Evolutionary conservation across 2,329 filamentous ascomycete genomes (phyloP).

Genomic region (Pseudovirgaria hyperparasitica): DNA sequence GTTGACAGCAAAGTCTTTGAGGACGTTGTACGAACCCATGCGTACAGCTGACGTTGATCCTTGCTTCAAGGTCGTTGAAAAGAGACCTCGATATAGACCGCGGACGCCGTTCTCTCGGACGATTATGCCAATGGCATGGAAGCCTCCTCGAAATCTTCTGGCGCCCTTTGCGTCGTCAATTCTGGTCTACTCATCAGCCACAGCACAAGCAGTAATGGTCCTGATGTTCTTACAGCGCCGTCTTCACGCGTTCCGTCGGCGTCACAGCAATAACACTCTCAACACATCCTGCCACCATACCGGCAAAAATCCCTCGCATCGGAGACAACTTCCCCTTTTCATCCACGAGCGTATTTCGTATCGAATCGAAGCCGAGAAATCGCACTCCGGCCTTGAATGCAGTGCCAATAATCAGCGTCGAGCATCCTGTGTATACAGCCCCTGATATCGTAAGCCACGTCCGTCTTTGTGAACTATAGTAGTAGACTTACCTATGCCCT

Average conservation of each 20-base stretch:
- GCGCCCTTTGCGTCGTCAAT: constrained; percentile 17
- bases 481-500: too few relatives aligned
- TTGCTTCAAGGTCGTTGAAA: constrained; percentile 36
- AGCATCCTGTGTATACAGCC: constrained; percentile 19
- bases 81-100: constrained; percentile 33
- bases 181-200: too few relatives aligned
- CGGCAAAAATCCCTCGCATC: constrained; percentile 14
- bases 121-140: constrained; percentile 14
- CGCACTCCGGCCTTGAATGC: constrained; percentile 20
- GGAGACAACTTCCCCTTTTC: constrained; percentile 14
- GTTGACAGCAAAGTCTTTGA: constrained; percentile 22
- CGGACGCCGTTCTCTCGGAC: constrained; percentile 27
- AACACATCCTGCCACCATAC: constrained; percentile 14
- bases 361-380: constrained; percentile 18
- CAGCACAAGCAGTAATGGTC: too few relatives aligned
- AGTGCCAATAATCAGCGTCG: constrained; percentile 14
- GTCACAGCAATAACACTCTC: constrained; percentile 18
- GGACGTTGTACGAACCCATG: constrained; percentile 37
- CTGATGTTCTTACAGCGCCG: too few relatives aligned
- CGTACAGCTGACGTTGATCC: constrained; percentile 34
- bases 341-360: constrained; percentile 14
- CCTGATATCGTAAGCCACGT: too few relatives aligned
- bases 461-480: too few relatives aligned
- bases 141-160: constrained; percentile 10
- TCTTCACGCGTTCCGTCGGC: constrained; percentile 19